Evolutionary conservation across 805 yeast species (phyloP).

Genomic region (Yarrowia sp.): DNA sequence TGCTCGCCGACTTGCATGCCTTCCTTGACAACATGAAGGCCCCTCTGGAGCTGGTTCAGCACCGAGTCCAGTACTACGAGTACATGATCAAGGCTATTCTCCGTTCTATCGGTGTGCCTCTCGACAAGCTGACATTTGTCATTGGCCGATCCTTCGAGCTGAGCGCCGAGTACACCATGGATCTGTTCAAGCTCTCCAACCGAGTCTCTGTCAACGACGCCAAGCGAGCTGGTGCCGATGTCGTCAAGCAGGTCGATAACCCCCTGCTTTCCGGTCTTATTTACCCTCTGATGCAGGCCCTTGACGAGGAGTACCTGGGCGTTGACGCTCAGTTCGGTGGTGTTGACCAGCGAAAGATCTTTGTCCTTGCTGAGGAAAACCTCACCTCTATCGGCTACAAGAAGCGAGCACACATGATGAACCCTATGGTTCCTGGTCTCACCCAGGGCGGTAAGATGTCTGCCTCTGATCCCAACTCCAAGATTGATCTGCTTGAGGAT

Average conservation of each 20-base stretch:
- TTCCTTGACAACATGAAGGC: slow-evolving; percentile 99
- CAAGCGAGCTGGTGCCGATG: slow-evolving; percentile 99
- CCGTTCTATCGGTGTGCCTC: slow-evolving; percentile 86
- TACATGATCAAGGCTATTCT: slow-evolving; percentile 82
- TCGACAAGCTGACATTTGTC: slow-evolving; percentile 83
- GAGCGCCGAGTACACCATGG: slow-evolving; percentile 80
- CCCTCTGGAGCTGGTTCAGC: slow-evolving; percentile 84
- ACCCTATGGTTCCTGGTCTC: slow-evolving; percentile 98
- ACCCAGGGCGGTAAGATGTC: slow-evolving; percentile 98
- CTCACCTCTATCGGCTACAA: slow-evolving; percentile 87
- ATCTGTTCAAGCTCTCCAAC: slow-evolving; percentile 84
- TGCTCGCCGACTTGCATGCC: slow-evolving; percentile 95
- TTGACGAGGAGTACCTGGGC: slow-evolving; percentile 88
- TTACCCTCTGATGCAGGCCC: slow-evolving; percentile 98
- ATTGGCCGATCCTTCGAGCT: slow-evolving; percentile 92
- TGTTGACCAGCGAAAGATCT: slow-evolving; percentile 97
- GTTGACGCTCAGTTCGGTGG: slow-evolving; percentile 98
- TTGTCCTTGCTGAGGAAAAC: slow-evolving; percentile 95
- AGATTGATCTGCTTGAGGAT: slow-evolving; percentile 89
- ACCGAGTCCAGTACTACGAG: slow-evolving; percentile 92
- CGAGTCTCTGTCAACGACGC: slow-evolving; percentile 93
- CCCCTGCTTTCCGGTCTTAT: slow-evolving; percentile 92
- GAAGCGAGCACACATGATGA: slow-evolving; percentile 98
- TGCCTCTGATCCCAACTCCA: slow-evolving; percentile 98
- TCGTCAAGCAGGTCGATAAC: slow-evolving; percentile 94